Evolutionary conservation across 2,329 filamentous ascomycete species (phyloP).

Genomic region (Neofusicoccum sp.): DNA sequence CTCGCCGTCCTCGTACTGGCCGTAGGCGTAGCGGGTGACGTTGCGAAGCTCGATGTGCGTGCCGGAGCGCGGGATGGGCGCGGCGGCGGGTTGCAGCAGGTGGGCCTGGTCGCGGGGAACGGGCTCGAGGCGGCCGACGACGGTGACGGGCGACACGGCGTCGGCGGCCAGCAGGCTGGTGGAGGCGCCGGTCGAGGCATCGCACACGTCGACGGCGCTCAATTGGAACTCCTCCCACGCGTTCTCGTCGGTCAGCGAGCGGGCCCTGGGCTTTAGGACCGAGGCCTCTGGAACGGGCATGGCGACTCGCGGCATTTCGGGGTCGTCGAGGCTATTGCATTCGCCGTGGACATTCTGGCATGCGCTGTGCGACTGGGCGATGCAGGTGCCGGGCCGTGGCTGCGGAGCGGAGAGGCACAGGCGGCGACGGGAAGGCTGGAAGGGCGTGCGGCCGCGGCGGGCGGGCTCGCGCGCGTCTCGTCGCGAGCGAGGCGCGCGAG

Average conservation of each 20-base stretch:
- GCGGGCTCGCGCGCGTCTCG: neutral
- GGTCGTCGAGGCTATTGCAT: conserved; percentile 43
- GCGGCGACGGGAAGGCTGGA: neutral
- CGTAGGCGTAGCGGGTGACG: conserved; percentile 48
- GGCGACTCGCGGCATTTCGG: neutral
- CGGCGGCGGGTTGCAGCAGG: conserved; percentile 14
- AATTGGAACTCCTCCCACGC: conserved; percentile 64
- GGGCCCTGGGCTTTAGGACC: conserved; percentile 43
- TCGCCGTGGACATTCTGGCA: conserved; percentile 14
- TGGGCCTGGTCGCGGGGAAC: conserved; percentile 28
- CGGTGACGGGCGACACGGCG: conserved; percentile 58
- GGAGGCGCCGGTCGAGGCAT: conserved; percentile 49
- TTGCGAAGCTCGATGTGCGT: conserved; percentile 54
- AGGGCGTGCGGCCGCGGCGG: conserved; percentile 3
- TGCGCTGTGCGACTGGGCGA: neutral
- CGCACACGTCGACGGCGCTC: conserved; percentile 59
- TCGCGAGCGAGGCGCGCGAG: neutral
- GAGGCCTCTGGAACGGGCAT: conserved; percentile 29
- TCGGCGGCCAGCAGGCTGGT: conserved; percentile 63
- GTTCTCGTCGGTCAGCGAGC: conserved; percentile 42
- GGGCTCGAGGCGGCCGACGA: conserved; percentile 58
- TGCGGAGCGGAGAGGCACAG: neutral
- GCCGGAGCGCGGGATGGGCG: neutral
- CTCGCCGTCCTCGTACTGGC: conserved; percentile 54
- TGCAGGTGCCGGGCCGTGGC: neutral